Percentiles rank a stretch among this genome's conserved stretches.
Evolutionary conservation across 208 protist genomes (phyloP).

Genomic region (Naegleria fowleri): DNA sequence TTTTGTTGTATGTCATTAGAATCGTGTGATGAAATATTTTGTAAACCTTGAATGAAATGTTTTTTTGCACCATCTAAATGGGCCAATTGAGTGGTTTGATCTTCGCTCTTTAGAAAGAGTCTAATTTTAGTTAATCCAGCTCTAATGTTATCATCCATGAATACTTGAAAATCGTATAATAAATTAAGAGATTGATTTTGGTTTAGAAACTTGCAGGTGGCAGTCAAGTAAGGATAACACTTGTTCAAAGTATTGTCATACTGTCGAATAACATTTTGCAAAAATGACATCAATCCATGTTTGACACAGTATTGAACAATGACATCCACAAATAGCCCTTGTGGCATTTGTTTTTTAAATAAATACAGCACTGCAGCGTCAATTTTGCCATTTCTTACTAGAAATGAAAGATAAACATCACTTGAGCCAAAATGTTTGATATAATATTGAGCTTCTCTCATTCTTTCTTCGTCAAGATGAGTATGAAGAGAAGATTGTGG

Average conservation of each 20-base stretch:
- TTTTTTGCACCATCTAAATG: not conserved
- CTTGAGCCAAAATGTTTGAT: not conserved
- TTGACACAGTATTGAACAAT: not conserved
- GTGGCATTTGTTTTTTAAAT: not conserved
- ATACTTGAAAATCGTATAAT: not conserved
- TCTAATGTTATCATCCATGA: slow-evolving; percentile 25
- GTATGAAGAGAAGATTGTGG: not conserved
- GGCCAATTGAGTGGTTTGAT: not conserved
- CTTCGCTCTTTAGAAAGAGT: not conserved
- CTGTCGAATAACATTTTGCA: not conserved
- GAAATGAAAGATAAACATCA: not conserved
- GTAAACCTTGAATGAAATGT: not conserved
- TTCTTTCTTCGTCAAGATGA: not conserved
- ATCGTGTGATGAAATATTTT: not conserved
- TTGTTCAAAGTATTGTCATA: not conserved
- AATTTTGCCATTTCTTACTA: not conserved
- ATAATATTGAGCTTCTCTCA: not conserved
- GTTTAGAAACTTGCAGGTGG: slow-evolving; percentile 24
- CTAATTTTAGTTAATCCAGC: slow-evolving; percentile 13
- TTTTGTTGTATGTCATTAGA: not conserved
- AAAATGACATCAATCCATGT: not conserved
- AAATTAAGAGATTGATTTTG: not conserved
- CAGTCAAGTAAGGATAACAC: not conserved
- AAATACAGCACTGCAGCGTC: not conserved
- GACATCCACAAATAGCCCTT: not conserved